A percentile compares a stretch with the other conserved stretches of the same genome.
Conservation (phyloP, 2,329 filamentous ascomycete species). For the Cucurbitaria berberidis region DNA sequence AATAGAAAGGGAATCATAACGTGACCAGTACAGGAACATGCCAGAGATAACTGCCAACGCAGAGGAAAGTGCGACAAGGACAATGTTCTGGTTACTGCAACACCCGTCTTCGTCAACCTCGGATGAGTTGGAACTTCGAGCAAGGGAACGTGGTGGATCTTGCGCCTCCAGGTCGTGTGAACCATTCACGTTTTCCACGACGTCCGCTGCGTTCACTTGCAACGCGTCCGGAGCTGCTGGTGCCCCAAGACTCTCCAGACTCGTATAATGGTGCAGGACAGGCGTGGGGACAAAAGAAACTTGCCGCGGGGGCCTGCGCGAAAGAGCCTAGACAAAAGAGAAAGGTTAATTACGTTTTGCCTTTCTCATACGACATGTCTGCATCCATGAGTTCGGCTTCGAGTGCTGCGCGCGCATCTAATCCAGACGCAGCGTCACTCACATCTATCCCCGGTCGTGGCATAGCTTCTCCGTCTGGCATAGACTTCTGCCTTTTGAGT, state of each 20-base stretch:
- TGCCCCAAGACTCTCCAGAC: background rate
- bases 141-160: background rate
- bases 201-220: background rate
- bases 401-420: constrained; percentile 35
- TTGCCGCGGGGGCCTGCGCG: background rate
- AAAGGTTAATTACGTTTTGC: constrained; percentile 28
- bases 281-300: background rate
- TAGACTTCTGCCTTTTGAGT: constrained; percentile 39
- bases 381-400: constrained; percentile 43
- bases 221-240: background rate
- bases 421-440: constrained; percentile 11
- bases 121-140: background rate
- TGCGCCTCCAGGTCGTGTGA: constrained; percentile 9
- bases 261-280: background rate
- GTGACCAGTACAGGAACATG: background rate
- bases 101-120: background rate
- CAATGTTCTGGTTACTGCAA: background rate
- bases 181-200: constrained; percentile 5
- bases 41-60: background rate
- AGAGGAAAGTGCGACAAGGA: background rate
- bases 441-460: background rate
- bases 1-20: background rate
- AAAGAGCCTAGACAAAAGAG: background rate
- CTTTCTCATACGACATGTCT: constrained; percentile 36
- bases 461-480: constrained; percentile 13